A percentile compares a stretch with the other conserved stretches of the same genome.
Conservation (phyloP, 108 stramenopile species). For the Parmales sp. region DNA sequence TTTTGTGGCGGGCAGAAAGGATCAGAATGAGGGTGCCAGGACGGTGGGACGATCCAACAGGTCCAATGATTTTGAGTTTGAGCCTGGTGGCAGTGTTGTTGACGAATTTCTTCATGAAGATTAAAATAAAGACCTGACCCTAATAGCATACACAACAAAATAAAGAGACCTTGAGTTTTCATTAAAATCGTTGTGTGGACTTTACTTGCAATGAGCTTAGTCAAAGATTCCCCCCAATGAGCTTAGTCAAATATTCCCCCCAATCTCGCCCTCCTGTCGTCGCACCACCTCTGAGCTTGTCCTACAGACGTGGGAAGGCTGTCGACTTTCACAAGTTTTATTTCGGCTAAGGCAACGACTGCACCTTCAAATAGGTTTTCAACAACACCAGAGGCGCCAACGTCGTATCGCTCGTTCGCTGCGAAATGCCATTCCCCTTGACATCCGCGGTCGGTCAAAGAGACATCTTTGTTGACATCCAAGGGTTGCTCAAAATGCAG, state of each 20-base stretch:
- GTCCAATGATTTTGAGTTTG: slow-evolving; percentile 64
- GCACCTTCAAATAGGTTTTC: background rate
- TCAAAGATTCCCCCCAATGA: background rate
- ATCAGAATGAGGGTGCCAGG: slow-evolving; percentile 71
- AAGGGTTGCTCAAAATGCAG: background rate
- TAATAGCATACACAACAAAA: no score
- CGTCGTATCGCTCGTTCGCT: background rate
- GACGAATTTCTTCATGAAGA: slow-evolving; percentile 41
- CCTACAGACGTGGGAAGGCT: background rate
- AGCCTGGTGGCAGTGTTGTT: slow-evolving; percentile 45
- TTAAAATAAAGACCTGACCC: no score
- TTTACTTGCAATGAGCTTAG: no score
- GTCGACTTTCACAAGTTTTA: background rate
- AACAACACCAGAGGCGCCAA: background rate
- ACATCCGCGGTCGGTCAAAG: background rate
- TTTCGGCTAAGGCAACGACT: background rate
- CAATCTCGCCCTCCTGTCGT: background rate
- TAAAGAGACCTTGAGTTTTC: no score
- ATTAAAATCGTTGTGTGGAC: no score
- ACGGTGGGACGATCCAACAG: slow-evolving; percentile 79
- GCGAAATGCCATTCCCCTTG: background rate
- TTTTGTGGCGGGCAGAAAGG: slow-evolving; percentile 68
- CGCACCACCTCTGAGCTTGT: background rate
- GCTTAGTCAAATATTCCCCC: background rate
- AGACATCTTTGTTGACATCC: background rate